Evolutionary conservation across 768 basidiomycete genomes (phyloP), one percentile per base, ranked within the genome.

Genomic region (Naganishia vaughanmartiniae): DNA sequence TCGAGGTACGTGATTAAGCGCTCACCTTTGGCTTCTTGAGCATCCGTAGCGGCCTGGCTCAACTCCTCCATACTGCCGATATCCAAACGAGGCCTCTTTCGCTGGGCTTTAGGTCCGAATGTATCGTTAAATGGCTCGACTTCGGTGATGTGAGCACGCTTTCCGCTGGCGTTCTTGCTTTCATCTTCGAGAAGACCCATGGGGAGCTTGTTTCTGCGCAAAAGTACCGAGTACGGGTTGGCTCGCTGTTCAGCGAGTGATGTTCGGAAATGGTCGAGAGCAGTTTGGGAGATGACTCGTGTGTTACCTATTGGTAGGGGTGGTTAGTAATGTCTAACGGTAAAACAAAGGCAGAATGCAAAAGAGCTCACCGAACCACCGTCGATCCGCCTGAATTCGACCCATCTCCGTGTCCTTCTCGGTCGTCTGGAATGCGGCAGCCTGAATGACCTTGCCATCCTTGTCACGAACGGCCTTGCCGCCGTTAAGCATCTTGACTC

Each of bases 161-260:
- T 95, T 75, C 88, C 89, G 51, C 84, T 74, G 78, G 89, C 87
- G 1, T 90, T 89, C 75, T 93, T 93, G 6, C 87, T 86, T 39
- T 91, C 89, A 80, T 96, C 94, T 74, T 95, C 92, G 42, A 99
- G 84, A 51, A 99, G 84, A 11, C 91, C 92, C 93, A 99, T 96
- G 4, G 95, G 95, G 17, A 99, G 85, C 82, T 98, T 98, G 83
- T 97, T 98, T 70, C 93, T 86, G 70, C 89, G 89, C 60, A 99
- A 81, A 39, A 99, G 86, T 14, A 99, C 95, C 11, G 93, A 93
- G 79, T 98, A 99, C 0, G 96, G 96, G 77, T 98, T 94, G 82
- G 91, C 86, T 76, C 92, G 92, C 81, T 88, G 92, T 15, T 86
- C 84, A 28, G 87, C 85, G 54, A 99, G 86, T 76, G 91, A 92